A percentile compares a stretch with the other conserved stretches of the same genome.
These are phyloP conservation scores for Jimgerdemannia flammicorona DNA, from an alignment of 192 early-diverging fungal species.

Conservation along the genomic window DNA sequence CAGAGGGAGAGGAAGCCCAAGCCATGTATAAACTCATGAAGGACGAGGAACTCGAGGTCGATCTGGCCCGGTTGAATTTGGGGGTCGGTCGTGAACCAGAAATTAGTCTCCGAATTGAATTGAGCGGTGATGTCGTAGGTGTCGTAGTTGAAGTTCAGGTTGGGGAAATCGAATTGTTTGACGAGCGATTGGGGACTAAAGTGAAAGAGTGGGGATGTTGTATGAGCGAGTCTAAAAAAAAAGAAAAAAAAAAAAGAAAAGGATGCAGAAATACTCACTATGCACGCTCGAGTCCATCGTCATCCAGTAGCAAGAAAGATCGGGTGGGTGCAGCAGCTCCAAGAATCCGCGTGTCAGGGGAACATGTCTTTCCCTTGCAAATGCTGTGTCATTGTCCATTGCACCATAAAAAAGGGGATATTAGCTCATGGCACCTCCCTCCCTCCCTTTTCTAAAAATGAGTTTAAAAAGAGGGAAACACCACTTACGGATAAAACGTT, in stretches of 20 bases:
- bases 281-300: background rate
- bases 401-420: too few species aligned
- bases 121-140: constrained; percentile 30
- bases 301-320: background rate
- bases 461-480: too few species aligned
- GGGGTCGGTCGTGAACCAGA: constrained; percentile 23
- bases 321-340: background rate
- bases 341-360: background rate
- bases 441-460: too few species aligned
- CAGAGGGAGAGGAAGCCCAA: constrained; percentile 26
- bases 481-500: background rate
- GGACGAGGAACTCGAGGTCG: background rate
- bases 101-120: constrained; percentile 31
- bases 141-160: constrained; percentile 10
- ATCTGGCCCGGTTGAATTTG: background rate
- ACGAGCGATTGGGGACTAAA: constrained; percentile 35
- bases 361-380: background rate
- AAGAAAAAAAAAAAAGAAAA: background rate
- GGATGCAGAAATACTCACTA: background rate
- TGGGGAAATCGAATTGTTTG: constrained; percentile 26
- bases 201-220: background rate
- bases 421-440: too few species aligned
- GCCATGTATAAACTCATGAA: constrained; percentile 40
- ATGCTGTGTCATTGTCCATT: background rate
- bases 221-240: background rate